Evolutionary conservation across 2,329 filamentous ascomycete genomes (phyloP).

Genomic region (Bipolaris bicolor): DNA sequence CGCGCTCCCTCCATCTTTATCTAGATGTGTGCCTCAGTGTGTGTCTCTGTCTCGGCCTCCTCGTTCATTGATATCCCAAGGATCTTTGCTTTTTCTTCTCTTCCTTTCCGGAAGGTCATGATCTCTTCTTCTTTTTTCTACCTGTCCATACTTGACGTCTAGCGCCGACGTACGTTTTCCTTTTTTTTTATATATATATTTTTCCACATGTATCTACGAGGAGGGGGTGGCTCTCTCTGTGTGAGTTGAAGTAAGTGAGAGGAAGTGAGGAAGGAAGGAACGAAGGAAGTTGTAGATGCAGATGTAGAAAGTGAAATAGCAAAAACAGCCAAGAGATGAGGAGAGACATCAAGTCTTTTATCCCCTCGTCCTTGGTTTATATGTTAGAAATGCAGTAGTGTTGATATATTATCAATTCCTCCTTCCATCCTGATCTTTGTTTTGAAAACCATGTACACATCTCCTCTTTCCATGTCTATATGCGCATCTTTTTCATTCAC

Average conservation of each 20-base stretch:
- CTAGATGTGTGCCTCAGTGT: neutral
- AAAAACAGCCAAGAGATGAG: neutral
- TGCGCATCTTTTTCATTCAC: too few species aligned
- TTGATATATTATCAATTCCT: too few species aligned
- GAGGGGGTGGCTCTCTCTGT: neutral
- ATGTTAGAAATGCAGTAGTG: too few species aligned
- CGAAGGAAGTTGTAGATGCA: neutral
- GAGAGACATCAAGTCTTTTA: too few species aligned
- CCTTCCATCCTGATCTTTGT: too few species aligned
- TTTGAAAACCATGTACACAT: too few species aligned
- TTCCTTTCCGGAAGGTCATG: neutral
- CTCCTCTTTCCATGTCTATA: too few species aligned
- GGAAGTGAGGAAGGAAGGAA: neutral
- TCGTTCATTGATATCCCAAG: slow-evolving; percentile 10
- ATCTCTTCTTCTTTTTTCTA: neutral
- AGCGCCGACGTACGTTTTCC: slow-evolving; percentile 10
- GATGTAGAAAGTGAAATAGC: neutral
- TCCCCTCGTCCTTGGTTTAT: too few species aligned
- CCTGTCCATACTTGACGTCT: slow-evolving; percentile 3
- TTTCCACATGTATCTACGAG: slow-evolving; percentile 13
- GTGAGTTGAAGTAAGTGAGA: neutral
- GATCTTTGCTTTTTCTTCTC: neutral
- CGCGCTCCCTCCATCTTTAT: neutral
- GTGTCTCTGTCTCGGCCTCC: neutral
- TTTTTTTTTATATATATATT: neutral